A percentile compares a stretch with the other conserved stretches of the same genome.
These are phyloP conservation scores for Strobilomyces dryophilus DNA, from an alignment of 768 basidiomycete species.

Conservation along the genomic window DNA sequence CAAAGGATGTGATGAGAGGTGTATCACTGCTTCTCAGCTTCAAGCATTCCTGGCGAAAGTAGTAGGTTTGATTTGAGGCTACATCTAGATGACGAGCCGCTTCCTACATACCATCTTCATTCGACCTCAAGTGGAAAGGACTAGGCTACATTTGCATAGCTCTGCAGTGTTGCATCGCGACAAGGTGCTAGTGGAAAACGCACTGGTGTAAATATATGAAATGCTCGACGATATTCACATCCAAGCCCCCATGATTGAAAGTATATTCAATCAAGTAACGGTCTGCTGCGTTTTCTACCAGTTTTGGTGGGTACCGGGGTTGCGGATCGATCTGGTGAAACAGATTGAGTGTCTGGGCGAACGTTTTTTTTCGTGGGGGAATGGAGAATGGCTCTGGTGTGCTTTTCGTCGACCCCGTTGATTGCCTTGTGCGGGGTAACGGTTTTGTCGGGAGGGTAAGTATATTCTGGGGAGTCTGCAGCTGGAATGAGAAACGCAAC, in stretches of 20 bases:
- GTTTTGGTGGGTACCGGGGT: constrained; percentile 17
- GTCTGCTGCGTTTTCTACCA: constrained; percentile 33
- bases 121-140: constrained; percentile 11
- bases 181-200: constrained; percentile 24
- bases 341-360: constrained; percentile 12
- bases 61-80: constrained; percentile 17
- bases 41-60: constrained; percentile 28
- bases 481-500: constrained; percentile 2
- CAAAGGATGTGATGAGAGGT: constrained; percentile 25
- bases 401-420: constrained; percentile 14
- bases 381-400: constrained; percentile 10
- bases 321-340: constrained; percentile 10
- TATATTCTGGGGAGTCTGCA: constrained; percentile 24
- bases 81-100: constrained; percentile 17
- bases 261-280: constrained; percentile 23
- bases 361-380: constrained; percentile 18
- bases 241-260: constrained; percentile 13
- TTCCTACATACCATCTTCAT: constrained; percentile 23
- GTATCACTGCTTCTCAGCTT: constrained; percentile 27
- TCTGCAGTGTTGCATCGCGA: constrained; percentile 23
- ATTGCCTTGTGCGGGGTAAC: constrained; percentile 8
- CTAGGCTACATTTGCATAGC: constrained; percentile 27
- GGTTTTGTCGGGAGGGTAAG: constrained; percentile 13
- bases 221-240: constrained; percentile 24
- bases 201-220: constrained; percentile 27